These are phyloP conservation scores for Pelargonium nanum DNA, from an alignment of 345 rosid genomes.

Conservation along the genomic window DNA sequence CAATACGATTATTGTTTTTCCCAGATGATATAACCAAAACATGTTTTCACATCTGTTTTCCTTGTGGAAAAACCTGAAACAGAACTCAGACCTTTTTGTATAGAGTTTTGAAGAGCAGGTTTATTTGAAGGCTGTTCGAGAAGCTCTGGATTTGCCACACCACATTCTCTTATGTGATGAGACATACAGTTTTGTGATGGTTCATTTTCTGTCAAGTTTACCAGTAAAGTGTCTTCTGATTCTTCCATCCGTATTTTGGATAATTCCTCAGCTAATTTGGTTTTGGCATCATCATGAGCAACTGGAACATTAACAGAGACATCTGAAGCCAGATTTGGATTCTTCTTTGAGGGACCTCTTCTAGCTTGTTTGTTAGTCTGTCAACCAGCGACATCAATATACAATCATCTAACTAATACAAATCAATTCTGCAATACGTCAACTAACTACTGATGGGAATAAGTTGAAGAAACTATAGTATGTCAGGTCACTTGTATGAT, in stretches of 20 bases:
- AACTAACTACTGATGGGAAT: constrained; percentile 4
- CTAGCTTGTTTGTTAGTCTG: constrained; percentile 37
- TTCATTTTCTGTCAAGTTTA: constrained; percentile 20
- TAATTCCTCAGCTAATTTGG: constrained; percentile 55
- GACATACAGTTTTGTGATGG: constrained; percentile 11
- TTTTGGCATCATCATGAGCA: constrained; percentile 40
- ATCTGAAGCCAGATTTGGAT: constrained; percentile 19
- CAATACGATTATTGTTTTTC: too few relatives aligned
- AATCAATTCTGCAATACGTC: constrained; percentile 4
- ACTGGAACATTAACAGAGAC: constrained; percentile 24
- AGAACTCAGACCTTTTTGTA: too few relatives aligned
- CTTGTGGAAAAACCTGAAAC: too few relatives aligned
- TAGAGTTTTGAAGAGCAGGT: too few relatives aligned
- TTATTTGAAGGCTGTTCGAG: too few relatives aligned
- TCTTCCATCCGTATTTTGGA: constrained; percentile 70
- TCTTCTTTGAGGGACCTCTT: constrained; percentile 25
- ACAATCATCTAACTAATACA: background rate
- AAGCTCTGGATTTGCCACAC: too few relatives aligned
- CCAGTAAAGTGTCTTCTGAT: constrained; percentile 21
- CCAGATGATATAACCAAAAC: too few relatives aligned
- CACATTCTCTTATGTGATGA: constrained; percentile 13
- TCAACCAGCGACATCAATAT: constrained; percentile 16
- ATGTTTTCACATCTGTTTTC: too few relatives aligned
- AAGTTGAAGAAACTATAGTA: background rate
- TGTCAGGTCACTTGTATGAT: background rate